Evolutionary conservation across 345 rosid species (phyloP).

Genomic region (Lepidium africanum): DNA sequence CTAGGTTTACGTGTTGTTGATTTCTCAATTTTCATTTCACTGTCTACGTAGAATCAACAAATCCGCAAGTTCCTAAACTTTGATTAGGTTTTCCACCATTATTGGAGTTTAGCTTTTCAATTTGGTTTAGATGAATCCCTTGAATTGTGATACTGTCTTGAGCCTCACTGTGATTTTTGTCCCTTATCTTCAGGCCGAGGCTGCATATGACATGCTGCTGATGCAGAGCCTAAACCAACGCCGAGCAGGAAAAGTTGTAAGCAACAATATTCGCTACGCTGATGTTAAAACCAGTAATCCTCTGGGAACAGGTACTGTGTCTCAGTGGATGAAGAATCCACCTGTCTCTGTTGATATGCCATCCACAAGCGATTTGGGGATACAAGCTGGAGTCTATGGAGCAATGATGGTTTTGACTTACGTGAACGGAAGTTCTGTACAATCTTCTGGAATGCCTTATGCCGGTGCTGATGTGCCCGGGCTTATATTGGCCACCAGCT

Average conservation of each 20-base stretch:
- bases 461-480: conserved; percentile 78
- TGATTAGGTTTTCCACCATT: not conserved
- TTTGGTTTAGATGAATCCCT: no score
- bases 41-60: not conserved
- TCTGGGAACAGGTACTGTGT: conserved; percentile 44
- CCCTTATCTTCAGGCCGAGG: conserved; percentile 55
- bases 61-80: not conserved
- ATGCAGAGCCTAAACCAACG: conserved; percentile 93
- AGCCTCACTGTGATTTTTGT: not conserved
- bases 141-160: not conserved
- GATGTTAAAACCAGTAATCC: conserved; percentile 67
- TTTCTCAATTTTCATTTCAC: not conserved
- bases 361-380: conserved; percentile 57
- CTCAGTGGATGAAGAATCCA: conserved; percentile 73
- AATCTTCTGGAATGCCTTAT: conserved; percentile 37
- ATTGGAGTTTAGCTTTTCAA: not conserved
- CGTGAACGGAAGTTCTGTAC: conserved; percentile 58
- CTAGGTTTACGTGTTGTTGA: not conserved
- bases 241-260: conserved; percentile 74
- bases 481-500: conserved; percentile 64
- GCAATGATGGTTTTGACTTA: conserved; percentile 77
- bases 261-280: conserved; percentile 72
- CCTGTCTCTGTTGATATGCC: conserved; percentile 66
- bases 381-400: conserved; percentile 91
- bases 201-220: conserved; percentile 97